Percentiles rank a stretch among this genome's conserved stretches.
Evolutionary conservation across 345 rosid genomes (phyloP).

Genomic region (Dipteronia dyeriana): DNA sequence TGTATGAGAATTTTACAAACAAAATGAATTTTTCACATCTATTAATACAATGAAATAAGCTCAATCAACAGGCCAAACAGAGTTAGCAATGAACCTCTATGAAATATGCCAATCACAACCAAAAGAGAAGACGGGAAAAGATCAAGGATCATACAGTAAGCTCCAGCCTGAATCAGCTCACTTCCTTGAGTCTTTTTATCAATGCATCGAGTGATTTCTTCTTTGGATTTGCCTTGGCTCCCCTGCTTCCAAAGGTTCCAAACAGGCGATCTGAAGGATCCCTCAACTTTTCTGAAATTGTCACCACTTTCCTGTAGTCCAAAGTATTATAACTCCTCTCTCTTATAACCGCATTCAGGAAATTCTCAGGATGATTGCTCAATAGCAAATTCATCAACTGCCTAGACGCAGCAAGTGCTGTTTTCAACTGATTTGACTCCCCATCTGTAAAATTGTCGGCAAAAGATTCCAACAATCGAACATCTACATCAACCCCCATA

Average conservation of each 20-base stretch:
- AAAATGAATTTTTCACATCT: conserved; percentile 27
- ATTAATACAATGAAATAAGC: conserved; percentile 30
- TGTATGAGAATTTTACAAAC: conserved; percentile 29
- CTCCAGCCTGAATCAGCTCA: conserved; percentile 48
- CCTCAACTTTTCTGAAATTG: conserved; percentile 81
- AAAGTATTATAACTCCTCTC: conserved; percentile 79
- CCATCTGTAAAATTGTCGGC: conserved; percentile 77
- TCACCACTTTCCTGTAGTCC: conserved; percentile 79
- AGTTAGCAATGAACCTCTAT: conserved; percentile 28
- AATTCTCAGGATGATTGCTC: conserved; percentile 91
- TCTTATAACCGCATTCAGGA: conserved; percentile 81
- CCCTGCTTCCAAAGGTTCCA: conserved; percentile 91
- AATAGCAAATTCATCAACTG: conserved; percentile 80
- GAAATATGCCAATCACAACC: conserved; percentile 40
- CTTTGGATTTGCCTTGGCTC: conserved; percentile 80
- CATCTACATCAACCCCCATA: conserved; percentile 79
- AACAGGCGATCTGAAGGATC: conserved; percentile 90
- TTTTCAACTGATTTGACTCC: conserved; percentile 78
- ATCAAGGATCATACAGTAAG: conserved; percentile 32
- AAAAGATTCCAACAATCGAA: conserved; percentile 82
- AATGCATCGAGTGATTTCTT: conserved; percentile 89
- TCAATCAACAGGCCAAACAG: conserved; percentile 22
- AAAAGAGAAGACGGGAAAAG: conserved; percentile 25
- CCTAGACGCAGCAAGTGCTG: conserved; percentile 76
- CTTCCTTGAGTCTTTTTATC: conserved; percentile 90